Base-by-base conservation (phyloP, 768 basidiomycete genomes). In the Lyophyllum shimeji region DNA sequence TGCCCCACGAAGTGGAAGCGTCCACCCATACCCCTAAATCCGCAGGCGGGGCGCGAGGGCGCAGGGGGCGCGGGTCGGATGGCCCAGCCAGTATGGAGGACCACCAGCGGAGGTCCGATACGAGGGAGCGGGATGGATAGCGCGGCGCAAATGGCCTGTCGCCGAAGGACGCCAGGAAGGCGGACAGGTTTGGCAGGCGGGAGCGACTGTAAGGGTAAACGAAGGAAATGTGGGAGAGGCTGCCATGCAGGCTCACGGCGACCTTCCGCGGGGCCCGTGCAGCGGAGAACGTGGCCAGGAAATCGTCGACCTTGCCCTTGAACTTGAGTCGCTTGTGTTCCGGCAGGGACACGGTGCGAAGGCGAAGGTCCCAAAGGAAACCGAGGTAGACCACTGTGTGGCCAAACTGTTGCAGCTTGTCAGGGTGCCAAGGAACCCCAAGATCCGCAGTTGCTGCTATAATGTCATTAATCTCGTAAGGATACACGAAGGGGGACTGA, bases 181-280 rank as follows among this genome's bases (percentile, higher is more conserved):
- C 4, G 6, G 44, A 45, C 8, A 45, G 2, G 25, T 48, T 48
- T n/a, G 25, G 27, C 3, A 29, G 13, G 27, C n/a, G 17, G 15
- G 39, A 31, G 13, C 20, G 50, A 7, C 73, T 71, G 0, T 55
- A 49, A 0, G 50, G 52, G 46, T 70, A 66, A 0, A 74, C 66
- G 37, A 73, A 74, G 1, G 69, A 50, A 24, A 69, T 63, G 48
- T 76, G 74, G 5, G 64, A 68, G 0, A 76, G 61, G 1, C 70
- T 67, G 0, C 74, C 69, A 44, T 65, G 58, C 8, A 77, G 51
- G 6, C 54, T 64, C 50, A 65, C 45, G 0, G 63, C 37, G 0
- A 61, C 61, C 29, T 50, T 25, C 23, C 60, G 57, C 3, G 51
- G 50, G 18, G 37, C 56, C 0, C 11, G 48, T 0, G 21, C 15